Conservation (phyloP, 2,329 filamentous ascomycete species). For the Fusarium anguioides region DNA sequence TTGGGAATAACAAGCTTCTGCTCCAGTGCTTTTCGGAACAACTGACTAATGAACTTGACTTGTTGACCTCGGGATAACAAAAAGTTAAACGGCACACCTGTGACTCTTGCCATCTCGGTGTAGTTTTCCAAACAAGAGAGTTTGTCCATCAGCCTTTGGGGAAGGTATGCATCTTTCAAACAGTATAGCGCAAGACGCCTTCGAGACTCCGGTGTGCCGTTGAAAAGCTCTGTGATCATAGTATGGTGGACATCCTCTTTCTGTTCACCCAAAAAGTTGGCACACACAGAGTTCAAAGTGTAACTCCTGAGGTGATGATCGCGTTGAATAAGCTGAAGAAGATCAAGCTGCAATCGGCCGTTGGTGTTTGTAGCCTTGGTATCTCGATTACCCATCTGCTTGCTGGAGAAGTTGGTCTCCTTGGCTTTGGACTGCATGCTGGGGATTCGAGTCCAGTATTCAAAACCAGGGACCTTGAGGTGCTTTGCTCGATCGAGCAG, state of each 20-base stretch:
- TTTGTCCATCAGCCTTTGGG: constrained; percentile 95
- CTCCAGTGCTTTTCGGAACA: constrained; percentile 94
- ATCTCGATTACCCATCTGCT: constrained; percentile 97
- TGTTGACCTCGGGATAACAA: constrained; percentile 93
- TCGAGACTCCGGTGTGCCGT: constrained; percentile 92
- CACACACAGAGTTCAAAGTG: constrained; percentile 94
- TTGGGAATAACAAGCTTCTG: constrained; percentile 96
- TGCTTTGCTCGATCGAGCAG: constrained; percentile 88
- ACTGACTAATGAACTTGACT: constrained; percentile 96
- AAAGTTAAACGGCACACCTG: constrained; percentile 96
- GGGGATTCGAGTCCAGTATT: constrained; percentile 86
- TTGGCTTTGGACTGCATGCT: constrained; percentile 77
- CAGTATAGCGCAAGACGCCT: constrained; percentile 94
- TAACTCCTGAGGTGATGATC: constrained; percentile 97
- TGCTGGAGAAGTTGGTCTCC: constrained; percentile 91
- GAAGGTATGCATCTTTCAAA: constrained; percentile 95
- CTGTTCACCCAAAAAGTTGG: constrained; percentile 94
- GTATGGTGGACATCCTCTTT: constrained; percentile 99
- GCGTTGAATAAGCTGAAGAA: constrained; percentile 93
- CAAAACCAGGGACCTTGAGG: constrained; percentile 82
- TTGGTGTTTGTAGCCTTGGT: constrained; percentile 96
- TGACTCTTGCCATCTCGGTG: constrained; percentile 99
- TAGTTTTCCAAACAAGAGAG: constrained; percentile 99
- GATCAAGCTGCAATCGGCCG: constrained; percentile 89
- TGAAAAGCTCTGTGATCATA: constrained; percentile 99